These are phyloP conservation scores for Linaria vulgaris DNA, from an alignment of 257 asterid genomes.

Conservation along the genomic window DNA sequence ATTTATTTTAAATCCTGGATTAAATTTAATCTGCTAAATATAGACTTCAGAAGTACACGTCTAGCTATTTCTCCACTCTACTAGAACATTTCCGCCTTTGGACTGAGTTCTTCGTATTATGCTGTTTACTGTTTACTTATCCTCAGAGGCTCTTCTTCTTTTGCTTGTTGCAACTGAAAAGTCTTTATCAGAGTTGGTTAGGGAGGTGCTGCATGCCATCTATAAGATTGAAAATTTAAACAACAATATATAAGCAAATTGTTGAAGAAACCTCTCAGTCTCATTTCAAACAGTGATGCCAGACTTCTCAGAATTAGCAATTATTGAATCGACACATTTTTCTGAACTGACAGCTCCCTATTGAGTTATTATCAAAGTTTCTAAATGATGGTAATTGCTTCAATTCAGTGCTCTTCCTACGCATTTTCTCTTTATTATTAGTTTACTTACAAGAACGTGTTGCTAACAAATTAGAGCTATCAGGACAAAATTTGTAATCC, in stretches of 20 bases:
- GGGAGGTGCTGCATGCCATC: conserved; percentile 1
- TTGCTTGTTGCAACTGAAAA: background rate
- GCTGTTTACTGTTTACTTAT: background rate
- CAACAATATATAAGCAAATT: background rate
- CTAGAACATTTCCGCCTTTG: conserved; percentile 5
- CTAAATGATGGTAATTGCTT: background rate
- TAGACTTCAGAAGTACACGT: background rate
- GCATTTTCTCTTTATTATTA: no score
- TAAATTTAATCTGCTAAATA: background rate
- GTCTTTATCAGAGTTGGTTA: background rate
- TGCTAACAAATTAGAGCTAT: no score
- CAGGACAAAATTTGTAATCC: no score
- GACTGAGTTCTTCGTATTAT: background rate
- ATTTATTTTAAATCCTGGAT: background rate
- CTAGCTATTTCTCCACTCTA: conserved; percentile 11
- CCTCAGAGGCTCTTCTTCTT: background rate
- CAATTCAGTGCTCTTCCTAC: no score
- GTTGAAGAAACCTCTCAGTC: background rate
- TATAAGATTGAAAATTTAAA: background rate
- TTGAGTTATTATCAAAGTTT: background rate
- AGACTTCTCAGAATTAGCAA: conserved; percentile 13
- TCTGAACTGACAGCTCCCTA: background rate
- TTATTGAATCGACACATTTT: conserved; percentile 10
- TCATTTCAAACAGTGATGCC: background rate
- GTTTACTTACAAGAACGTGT: no score